Evolutionary conservation across 2,329 filamentous ascomycete species (phyloP).

Genomic region (Dothidotthia symphoricarpi): DNA sequence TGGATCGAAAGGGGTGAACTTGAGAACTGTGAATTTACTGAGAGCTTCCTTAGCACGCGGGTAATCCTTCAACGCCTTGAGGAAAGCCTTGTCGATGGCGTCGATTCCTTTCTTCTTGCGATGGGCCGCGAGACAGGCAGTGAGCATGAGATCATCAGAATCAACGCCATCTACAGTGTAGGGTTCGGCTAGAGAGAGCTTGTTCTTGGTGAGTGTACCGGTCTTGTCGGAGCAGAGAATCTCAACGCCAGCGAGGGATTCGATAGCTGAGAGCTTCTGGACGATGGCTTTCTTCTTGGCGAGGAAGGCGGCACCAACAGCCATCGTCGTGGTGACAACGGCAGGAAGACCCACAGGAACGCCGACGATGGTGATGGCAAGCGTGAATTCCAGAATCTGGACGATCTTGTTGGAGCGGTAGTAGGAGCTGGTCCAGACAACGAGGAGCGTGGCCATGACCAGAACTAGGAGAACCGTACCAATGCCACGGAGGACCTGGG

Average conservation of each 20-base stretch:
- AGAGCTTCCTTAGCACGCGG: slow-evolving; percentile 78
- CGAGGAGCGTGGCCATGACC: slow-evolving; percentile 74
- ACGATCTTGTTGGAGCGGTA: slow-evolving; percentile 83
- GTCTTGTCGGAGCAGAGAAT: slow-evolving; percentile 96
- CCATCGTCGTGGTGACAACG: slow-evolving; percentile 93
- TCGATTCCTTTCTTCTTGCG: slow-evolving; percentile 96
- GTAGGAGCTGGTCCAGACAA: slow-evolving; percentile 85
- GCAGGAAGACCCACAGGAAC: slow-evolving; percentile 90
- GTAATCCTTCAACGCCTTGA: slow-evolving; percentile 80
- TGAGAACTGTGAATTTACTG: slow-evolving; percentile 77
- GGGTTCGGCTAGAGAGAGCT: slow-evolving; percentile 81
- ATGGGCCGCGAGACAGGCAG: slow-evolving; percentile 83
- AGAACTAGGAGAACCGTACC: slow-evolving; percentile 76
- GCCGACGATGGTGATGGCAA: slow-evolving; percentile 88
- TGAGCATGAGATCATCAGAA: slow-evolving; percentile 85
- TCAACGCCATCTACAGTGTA: slow-evolving; percentile 81
- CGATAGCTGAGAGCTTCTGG: slow-evolving; percentile 87
- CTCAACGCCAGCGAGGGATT: slow-evolving; percentile 88
- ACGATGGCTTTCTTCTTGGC: slow-evolving; percentile 92
- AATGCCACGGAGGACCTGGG: slow-evolving; percentile 84
- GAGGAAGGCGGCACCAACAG: slow-evolving; percentile 85
- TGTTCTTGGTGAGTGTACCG: slow-evolving; percentile 91
- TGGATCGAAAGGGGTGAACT: slow-evolving; percentile 87
- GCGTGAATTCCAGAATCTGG: slow-evolving; percentile 75
- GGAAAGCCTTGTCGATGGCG: slow-evolving; percentile 91